These are phyloP conservation scores for Paspalum notatum DNA, from an alignment of 176 grass and related monocot genomes.

Conservation along the genomic window DNA sequence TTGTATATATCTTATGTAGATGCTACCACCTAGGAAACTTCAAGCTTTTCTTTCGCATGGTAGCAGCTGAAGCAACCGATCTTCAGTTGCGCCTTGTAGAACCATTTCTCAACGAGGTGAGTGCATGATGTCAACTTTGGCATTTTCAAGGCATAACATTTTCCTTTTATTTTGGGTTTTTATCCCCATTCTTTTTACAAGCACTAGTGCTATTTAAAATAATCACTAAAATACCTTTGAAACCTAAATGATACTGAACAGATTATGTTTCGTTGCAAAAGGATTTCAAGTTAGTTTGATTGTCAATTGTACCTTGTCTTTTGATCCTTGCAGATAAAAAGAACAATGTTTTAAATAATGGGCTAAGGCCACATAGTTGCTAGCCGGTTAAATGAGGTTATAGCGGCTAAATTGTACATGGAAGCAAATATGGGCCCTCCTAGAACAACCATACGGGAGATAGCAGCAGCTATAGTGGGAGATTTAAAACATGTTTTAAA, in stretches of 20 bases:
- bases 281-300: neutral
- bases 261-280: neutral
- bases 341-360: no score
- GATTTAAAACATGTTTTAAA: no score
- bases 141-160: constrained; percentile 12
- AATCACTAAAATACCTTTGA: constrained; percentile 3
- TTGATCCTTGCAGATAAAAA: constrained; percentile 21
- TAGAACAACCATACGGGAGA: no score
- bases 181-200: constrained; percentile 5
- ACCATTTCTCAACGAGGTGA: constrained; percentile 92
- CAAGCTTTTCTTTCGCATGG: constrained; percentile 81
- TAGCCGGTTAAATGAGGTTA: no score
- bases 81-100: constrained; percentile 77
- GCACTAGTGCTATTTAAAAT: neutral
- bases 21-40: constrained; percentile 79
- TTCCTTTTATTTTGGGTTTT: neutral
- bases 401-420: no score
- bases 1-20: constrained; percentile 51
- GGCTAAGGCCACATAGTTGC: no score
- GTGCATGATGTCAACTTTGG: neutral
- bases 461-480: no score
- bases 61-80: constrained; percentile 71
- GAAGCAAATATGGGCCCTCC: no score
- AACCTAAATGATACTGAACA: constrained; percentile 4
- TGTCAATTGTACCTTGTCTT: constrained; percentile 3